Percentiles rank a stretch among this genome's conserved stretches.
phyloP scores from a whole-genome alignment of 768 basidiomycete species.

The Tulasnella calospora region DNA sequence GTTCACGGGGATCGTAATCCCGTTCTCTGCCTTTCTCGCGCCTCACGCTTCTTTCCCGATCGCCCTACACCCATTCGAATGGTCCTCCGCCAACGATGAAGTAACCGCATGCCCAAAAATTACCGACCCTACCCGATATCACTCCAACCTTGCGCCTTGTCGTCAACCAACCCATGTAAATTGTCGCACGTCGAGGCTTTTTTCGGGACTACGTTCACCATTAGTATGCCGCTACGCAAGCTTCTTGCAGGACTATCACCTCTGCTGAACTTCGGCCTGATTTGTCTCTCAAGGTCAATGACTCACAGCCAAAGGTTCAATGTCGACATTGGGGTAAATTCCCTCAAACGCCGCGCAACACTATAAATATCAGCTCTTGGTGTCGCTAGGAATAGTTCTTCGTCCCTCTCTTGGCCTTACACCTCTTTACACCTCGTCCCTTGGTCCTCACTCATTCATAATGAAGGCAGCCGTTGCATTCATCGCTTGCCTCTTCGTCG shows the following conservation, averaged over 20 bases:
- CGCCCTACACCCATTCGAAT: neutral
- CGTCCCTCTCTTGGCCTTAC: neutral
- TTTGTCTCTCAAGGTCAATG: neutral
- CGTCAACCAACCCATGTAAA: neutral
- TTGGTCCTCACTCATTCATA: neutral
- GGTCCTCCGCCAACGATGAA: neutral
- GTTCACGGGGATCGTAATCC: too few species aligned
- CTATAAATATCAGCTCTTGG: neutral
- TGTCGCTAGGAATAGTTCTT: neutral
- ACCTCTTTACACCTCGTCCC: neutral
- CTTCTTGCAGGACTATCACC: neutral
- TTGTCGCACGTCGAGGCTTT: neutral
- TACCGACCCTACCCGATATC: neutral
- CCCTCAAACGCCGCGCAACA: neutral
- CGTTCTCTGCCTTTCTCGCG: too few species aligned
- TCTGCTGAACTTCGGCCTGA: neutral
- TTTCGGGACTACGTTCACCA: neutral
- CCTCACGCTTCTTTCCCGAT: neutral
- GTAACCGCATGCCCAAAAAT: neutral
- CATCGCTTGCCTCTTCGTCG: slow-evolving; percentile 30
- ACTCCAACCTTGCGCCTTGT: neutral
- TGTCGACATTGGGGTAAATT: neutral
- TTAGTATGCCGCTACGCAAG: neutral
- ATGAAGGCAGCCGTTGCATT: slow-evolving; percentile 30
- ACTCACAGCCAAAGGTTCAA: neutral